Percentiles rank a stretch among this genome's conserved stretches.
Conservation (phyloP, 805 yeast species). For the Teunomyces lycoperdinae region DNA sequence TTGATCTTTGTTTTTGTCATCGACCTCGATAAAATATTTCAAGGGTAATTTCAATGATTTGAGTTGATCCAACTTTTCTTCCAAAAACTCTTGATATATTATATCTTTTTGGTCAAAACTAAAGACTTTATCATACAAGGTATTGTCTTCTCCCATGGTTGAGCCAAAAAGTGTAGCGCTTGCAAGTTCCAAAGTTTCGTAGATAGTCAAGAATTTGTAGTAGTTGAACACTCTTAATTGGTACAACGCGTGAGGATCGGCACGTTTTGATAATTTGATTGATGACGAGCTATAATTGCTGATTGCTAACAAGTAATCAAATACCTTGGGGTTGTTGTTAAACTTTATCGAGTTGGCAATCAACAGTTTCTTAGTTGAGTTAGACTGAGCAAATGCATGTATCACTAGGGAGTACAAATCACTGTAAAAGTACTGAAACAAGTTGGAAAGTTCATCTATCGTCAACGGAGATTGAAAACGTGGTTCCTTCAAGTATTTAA, state of each 20-base stretch:
- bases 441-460: conserved; percentile 28
- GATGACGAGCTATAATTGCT: conserved; percentile 38
- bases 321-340: conserved; percentile 25
- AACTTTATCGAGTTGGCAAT: conserved; percentile 29
- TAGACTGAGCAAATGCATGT: conserved; percentile 35
- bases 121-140: conserved; percentile 38
- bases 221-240: conserved; percentile 41
- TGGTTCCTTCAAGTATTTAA: conserved; percentile 40
- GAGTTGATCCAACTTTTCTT: conserved; percentile 30
- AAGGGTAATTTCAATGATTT: conserved; percentile 26
- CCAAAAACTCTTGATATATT: conserved; percentile 32
- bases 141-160: conserved; percentile 24
- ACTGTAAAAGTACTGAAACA: conserved; percentile 35
- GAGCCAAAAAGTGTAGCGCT: conserved; percentile 29
- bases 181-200: conserved; percentile 33
- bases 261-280: conserved; percentile 33
- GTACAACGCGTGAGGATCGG: conserved; percentile 34
- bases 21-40: conserved; percentile 26
- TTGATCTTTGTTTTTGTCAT: conserved; percentile 1
- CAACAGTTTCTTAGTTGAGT: conserved; percentile 37
- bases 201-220: conserved; percentile 36
- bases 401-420: conserved; percentile 35
- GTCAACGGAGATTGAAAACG: conserved; percentile 41
- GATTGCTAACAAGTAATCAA: conserved; percentile 41
- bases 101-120: conserved; percentile 39